A percentile compares a stretch with the other conserved stretches of the same genome.
phyloP scores from a whole-genome alignment of 352 stramenopile genomes.

The Phytophthora lateralis region DNA sequence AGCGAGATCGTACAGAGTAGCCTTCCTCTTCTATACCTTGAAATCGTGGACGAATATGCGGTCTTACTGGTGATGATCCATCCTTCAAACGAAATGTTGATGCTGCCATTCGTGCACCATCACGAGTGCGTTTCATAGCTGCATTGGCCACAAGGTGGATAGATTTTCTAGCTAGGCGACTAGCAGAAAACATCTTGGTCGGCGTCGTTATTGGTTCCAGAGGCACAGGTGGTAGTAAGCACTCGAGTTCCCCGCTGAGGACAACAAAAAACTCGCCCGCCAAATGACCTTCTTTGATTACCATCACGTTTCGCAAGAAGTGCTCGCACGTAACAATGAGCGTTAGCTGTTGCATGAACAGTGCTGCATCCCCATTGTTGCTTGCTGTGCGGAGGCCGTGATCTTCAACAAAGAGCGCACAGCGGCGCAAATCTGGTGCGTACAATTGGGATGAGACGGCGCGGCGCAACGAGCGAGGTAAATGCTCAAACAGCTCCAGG shows the following conservation, averaged over 20 bases:
- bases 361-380: constrained; percentile 17
- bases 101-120: constrained; percentile 23
- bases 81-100: constrained; percentile 24
- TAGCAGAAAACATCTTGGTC: constrained; percentile 8
- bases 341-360: constrained; percentile 43
- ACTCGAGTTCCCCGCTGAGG: constrained; percentile 61
- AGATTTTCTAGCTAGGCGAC: constrained; percentile 16
- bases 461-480: constrained; percentile 53
- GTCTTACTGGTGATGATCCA: background rate
- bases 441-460: constrained; percentile 44
- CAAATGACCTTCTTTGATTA: constrained; percentile 59
- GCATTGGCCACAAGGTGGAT: constrained; percentile 24
- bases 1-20: background rate
- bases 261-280: constrained; percentile 66
- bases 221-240: constrained; percentile 45
- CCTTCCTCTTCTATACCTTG: constrained; percentile 14
- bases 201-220: background rate
- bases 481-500: constrained; percentile 50
- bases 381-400: constrained; percentile 5
- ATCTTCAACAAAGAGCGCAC: constrained; percentile 34
- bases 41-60: constrained; percentile 10
- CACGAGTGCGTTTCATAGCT: constrained; percentile 27
- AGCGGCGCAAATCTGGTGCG: constrained; percentile 38
- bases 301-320: constrained; percentile 60
- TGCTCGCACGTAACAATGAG: constrained; percentile 56